Percentiles rank a stretch among this genome's conserved stretches.
These are phyloP conservation scores for Papiliotrema flavescens DNA, from an alignment of 1,284 basidiomycete genomes.

Conservation along the genomic window DNA sequence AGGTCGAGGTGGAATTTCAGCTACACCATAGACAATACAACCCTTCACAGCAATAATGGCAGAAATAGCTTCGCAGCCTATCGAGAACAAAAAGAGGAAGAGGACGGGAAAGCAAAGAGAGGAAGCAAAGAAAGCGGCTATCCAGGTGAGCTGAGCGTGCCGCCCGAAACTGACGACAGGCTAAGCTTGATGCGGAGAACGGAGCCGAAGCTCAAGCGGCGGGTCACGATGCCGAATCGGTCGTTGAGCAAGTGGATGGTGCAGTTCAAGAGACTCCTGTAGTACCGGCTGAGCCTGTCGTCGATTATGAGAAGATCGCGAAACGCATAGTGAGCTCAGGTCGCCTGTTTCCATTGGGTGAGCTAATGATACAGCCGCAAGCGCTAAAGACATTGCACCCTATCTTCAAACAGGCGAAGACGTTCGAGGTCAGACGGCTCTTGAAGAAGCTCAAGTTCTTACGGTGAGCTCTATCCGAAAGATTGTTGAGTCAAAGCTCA, in stretches of 20 bases:
- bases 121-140: constrained; percentile 39
- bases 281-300: background rate
- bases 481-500: background rate
- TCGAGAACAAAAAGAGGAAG: constrained; percentile 40
- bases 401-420: constrained; percentile 67
- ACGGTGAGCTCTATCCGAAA: constrained; percentile 51
- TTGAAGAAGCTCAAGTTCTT: constrained; percentile 76
- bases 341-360: background rate
- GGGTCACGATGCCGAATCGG: background rate
- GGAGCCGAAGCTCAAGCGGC: background rate
- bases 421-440: constrained; percentile 76
- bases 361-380: constrained; percentile 31
- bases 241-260: too few relatives aligned
- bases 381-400: constrained; percentile 46
- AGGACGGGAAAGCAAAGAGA: constrained; percentile 46
- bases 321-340: constrained; percentile 33
- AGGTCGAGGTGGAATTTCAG: too few relatives aligned
- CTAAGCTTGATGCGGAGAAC: constrained; percentile 10
- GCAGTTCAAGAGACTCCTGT: too few relatives aligned
- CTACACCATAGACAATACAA: too few relatives aligned
- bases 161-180: constrained; percentile 3
- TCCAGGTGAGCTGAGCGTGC: constrained; percentile 19
- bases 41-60: background rate
- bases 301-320: constrained; percentile 28
- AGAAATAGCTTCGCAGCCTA: background rate